Conservation (phyloP, 78 protist species). For the Bigelowiella natans region DNA sequence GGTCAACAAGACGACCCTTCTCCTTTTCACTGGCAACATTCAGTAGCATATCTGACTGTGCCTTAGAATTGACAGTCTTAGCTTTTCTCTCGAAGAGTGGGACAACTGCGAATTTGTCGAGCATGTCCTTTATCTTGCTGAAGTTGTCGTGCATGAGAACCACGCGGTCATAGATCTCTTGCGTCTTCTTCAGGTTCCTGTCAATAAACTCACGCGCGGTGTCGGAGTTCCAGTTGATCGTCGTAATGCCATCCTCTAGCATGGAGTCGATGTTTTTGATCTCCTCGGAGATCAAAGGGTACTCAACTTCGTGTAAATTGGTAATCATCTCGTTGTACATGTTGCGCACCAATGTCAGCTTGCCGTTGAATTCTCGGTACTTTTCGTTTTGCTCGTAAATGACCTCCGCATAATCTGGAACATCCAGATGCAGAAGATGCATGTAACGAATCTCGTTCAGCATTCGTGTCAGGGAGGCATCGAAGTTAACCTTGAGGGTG, state of each 20-base stretch:
- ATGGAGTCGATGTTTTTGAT: constrained; percentile 34
- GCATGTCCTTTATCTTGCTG: constrained; percentile 2
- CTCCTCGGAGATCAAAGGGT: constrained; percentile 44
- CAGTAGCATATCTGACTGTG: neutral
- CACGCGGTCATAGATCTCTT: constrained; percentile 4
- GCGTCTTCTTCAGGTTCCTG: constrained; percentile 38
- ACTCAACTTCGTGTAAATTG: constrained; percentile 51
- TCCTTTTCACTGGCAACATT: neutral
- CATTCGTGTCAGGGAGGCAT: constrained; percentile 26
- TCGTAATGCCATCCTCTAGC: neutral
- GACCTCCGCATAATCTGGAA: constrained; percentile 16
- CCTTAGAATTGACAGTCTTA: neutral
- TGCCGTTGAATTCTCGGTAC: constrained; percentile 37
- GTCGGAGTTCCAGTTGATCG: constrained; percentile 12
- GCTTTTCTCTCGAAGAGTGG: constrained; percentile 5
- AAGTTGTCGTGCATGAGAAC: constrained; percentile 33
- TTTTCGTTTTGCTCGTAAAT: constrained; percentile 22
- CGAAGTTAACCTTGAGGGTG: constrained; percentile 55
- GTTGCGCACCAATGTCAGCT: constrained; percentile 36
- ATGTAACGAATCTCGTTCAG: constrained; percentile 61
- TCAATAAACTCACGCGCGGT: neutral
- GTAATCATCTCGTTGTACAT: constrained; percentile 43
- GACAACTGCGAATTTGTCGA: neutral
- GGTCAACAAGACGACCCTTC: neutral
- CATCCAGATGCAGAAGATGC: neutral